Conservation (phyloP, 306 rosid species). For the Casuarina equisetifolia region DNA sequence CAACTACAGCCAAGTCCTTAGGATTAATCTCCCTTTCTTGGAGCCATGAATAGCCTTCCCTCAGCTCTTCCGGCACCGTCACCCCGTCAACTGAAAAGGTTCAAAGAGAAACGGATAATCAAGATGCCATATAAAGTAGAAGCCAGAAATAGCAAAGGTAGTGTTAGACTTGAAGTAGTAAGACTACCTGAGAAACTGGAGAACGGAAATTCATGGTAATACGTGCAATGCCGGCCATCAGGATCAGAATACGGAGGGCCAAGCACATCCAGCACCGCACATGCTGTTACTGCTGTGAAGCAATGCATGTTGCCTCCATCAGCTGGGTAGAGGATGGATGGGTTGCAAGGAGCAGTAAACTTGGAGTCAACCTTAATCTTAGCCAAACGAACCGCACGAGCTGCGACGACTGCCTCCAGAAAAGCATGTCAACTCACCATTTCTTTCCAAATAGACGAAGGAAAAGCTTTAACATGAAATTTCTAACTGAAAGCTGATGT, state of each 20-base stretch:
- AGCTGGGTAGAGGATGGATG: conserved; percentile 80
- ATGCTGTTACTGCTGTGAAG: conserved; percentile 92
- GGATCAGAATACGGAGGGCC: conserved; percentile 90
- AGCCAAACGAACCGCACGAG: conserved; percentile 56
- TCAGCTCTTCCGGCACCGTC: conserved; percentile 60
- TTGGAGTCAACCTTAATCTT: conserved; percentile 70
- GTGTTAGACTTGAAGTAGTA: background rate
- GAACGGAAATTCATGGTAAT: conserved; percentile 59
- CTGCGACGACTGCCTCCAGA: conserved; percentile 40
- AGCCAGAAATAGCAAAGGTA: background rate
- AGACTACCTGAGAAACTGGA: conserved; percentile 59
- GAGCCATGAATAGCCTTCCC: conserved; percentile 67
- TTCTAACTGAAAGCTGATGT: background rate
- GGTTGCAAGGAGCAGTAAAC: conserved; percentile 69
- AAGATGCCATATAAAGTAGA: background rate
- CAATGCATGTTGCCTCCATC: conserved; percentile 96
- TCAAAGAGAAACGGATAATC: background rate
- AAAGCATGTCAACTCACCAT: conserved; percentile 15
- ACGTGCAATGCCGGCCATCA: conserved; percentile 84
- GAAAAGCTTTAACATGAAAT: background rate
- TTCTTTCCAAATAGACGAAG: background rate
- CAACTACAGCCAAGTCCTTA: conserved; percentile 58
- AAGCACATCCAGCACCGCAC: conserved; percentile 91
- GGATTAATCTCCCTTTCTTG: conserved; percentile 68
- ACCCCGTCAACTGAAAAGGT: conserved; percentile 52